These are phyloP conservation scores for Lomentospora prolificans DNA, from an alignment of 2,329 filamentous ascomycete genomes.

Conservation along the genomic window DNA sequence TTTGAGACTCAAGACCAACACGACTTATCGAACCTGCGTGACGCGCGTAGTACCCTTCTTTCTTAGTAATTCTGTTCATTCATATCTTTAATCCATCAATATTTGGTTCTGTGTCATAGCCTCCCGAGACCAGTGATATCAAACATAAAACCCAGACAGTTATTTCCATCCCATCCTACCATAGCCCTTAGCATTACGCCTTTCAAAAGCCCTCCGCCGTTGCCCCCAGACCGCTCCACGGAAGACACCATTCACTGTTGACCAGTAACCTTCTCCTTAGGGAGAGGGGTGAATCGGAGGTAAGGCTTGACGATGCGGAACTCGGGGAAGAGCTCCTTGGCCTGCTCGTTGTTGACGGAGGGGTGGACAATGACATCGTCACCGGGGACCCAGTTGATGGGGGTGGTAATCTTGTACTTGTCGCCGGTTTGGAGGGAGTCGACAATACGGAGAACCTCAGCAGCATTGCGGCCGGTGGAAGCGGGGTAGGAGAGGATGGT, in stretches of 20 bases:
- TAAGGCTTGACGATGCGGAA: constrained; percentile 61
- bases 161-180: not conserved
- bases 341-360: constrained; percentile 71
- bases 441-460: constrained; percentile 68
- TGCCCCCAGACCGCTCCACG: not conserved
- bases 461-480: constrained; percentile 75
- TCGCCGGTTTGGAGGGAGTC: constrained; percentile 76
- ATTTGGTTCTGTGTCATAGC: not conserved
- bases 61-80: constrained; percentile 2
- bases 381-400: constrained; percentile 82
- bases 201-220: not conserved
- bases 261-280: constrained; percentile 39
- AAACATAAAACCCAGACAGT: not conserved
- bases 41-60: no score
- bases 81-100: constrained; percentile 2
- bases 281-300: constrained; percentile 60
- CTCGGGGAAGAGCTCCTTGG: constrained; percentile 78
- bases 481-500: constrained; percentile 89
- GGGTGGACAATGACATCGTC: constrained; percentile 92
- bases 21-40: no score
- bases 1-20: no score
- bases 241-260: constrained; percentile 15
- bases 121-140: not conserved
- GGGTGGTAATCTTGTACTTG: constrained; percentile 79
- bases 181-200: not conserved